Base-by-base conservation (phyloP, 257 asterid genomes). In the Cinchona pubescens region DNA sequence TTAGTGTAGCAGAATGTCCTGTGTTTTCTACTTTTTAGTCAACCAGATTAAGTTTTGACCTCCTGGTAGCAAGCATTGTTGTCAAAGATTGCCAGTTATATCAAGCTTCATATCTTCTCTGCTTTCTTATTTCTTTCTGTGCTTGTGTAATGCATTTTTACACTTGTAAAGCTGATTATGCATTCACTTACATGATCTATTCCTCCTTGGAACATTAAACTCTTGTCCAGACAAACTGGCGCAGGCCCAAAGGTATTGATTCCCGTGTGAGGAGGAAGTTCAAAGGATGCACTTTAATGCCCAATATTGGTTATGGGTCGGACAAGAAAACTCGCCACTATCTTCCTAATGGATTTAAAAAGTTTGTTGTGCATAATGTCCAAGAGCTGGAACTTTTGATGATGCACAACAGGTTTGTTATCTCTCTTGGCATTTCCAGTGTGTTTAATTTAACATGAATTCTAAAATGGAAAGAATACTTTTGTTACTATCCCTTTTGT, bases 241-340 rank as follows among this genome's bases (percentile, higher is more conserved):
- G 85, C 55, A 76, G 87, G 78, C 89, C 85, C 51, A 85, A 85
- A 78, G 89, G 89, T 80, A 85, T 85, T 60, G 87, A 85, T 46
- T 85, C 89, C 42, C 89, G 88, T 32, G 88, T 85, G 56, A 78
- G 88, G 73, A 75, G 88, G 35, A 85, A 85, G 86, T 85, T 85
- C 83, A 82, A 85, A 74, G 88, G 88, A 85, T 79, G 86, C 68
- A 75, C 78, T 38, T 49, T 85, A 42, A 85, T 85, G 88, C 88
- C 87, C 71, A 84, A 84, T 29, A 84, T 84, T 76, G 87, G 87
- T 25, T 84, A 84, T 59, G 88, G 88, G 30, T 75, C 88, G 13
- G 88, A 84, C 73, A 84, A 84, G 80, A 81, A 79, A 69, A 84
- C 88, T 29, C 80, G 88, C 23, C 85, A 81, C 46, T 82, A 76